Evolutionary conservation across 768 basidiomycete genomes (phyloP), one percentile per base, ranked within the genome.

Genomic region (Termitomyces sp.): DNA sequence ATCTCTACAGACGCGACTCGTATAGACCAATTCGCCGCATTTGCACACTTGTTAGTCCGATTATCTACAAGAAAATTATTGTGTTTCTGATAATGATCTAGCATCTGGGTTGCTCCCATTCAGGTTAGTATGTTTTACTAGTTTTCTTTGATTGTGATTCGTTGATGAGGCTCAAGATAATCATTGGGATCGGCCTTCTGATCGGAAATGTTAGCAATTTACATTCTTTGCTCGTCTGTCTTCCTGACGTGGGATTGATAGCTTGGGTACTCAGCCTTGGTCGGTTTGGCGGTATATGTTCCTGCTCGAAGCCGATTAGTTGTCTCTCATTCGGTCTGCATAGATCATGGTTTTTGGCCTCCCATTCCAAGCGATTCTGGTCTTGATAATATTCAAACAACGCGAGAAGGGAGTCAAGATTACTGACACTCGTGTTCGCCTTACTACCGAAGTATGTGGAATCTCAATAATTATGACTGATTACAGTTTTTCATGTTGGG

Each of bases 261-360:
- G 77, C 73, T 90, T 18, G 86, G 87, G 5, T 83, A 82, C 59
- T 88, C 86, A 1, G 86, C 86, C 0, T 75, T 90, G 13, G 86
- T 88, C 20, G 86, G 84, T 0, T 67, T 86, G 13, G 81, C 66
- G 50, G 79, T 68, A 67, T 61, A 68, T 61, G 49, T 49, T 16
- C 20, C 32, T 22, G 15, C 66, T 22, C 31, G 18, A 50, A 9
- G 25, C 48, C 27, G 48, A 50, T 23, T 25, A 43, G 53, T 45
- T 40, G 0, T 50, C 18, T n/a, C 23, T 45, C 4, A 46, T 12
- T 10, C 5, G 11, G 5, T 35, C 25, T 13, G 7, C 11, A 15
- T 59, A 79, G 72, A 72, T 83, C 25, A 70, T 88, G 18, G 51
- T 86, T 3, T 53, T 85, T 7, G 81, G 80, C 5, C 79, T 85